Percentiles rank a stretch among this genome's conserved stretches.
Evolutionary conservation across 345 rosid genomes (phyloP).

Genomic region (Cardiospermum halicacabum): DNA sequence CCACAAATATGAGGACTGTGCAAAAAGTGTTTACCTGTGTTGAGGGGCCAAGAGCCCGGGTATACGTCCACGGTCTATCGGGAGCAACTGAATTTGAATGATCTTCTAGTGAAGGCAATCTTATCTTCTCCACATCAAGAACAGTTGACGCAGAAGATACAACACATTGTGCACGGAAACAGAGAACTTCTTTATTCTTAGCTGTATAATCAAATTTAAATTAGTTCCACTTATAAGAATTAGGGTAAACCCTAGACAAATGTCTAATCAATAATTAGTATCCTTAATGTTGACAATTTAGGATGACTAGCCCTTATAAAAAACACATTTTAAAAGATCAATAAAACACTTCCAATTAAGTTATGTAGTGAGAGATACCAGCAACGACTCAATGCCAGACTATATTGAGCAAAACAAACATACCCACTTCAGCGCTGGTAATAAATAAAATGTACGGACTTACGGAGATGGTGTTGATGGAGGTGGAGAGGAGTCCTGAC

Average conservation of each 20-base stretch:
- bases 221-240: neutral
- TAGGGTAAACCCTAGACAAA: neutral
- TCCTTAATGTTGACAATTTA: neutral
- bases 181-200: slow-evolving; percentile 42
- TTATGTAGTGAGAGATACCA: neutral
- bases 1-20: neutral
- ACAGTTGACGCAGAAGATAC: slow-evolving; percentile 50
- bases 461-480: slow-evolving; percentile 18
- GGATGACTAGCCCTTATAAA: neutral
- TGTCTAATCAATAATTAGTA: neutral
- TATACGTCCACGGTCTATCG: slow-evolving; percentile 59
- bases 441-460: no score
- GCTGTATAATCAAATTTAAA: slow-evolving; percentile 43
- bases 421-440: slow-evolving; percentile 11
- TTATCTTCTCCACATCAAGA: slow-evolving; percentile 73
- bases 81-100: slow-evolving; percentile 42
- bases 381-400: neutral
- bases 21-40: slow-evolving; percentile 46
- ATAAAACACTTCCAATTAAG: slow-evolving; percentile 1
- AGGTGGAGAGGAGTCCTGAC: slow-evolving; percentile 46
- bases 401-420: slow-evolving; percentile 3
- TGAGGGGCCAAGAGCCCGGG: slow-evolving; percentile 42
- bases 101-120: slow-evolving; percentile 65
- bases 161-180: slow-evolving; percentile 58
- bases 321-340: neutral